Evolutionary conservation across 2,329 filamentous ascomycete species (phyloP).

Genomic region (Trichoderma semiorbis): DNA sequence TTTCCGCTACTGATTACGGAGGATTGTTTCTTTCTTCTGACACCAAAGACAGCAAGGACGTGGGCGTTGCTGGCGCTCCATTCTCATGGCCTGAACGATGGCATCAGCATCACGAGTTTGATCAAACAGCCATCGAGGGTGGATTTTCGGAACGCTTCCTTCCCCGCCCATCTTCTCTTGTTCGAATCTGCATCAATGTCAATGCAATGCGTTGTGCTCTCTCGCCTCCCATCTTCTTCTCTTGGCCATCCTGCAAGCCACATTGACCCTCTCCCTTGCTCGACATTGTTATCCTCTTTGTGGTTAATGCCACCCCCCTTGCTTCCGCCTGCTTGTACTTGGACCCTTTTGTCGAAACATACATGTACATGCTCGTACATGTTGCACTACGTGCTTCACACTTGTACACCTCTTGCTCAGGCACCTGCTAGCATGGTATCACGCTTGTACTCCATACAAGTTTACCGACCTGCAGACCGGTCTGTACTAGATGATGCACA

Average conservation of each 20-base stretch:
- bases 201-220: neutral
- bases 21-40: neutral
- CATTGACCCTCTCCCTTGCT: neutral
- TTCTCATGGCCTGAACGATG: neutral
- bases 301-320: neutral
- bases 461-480: neutral
- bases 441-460: neutral
- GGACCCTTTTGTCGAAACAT: constrained; percentile 4
- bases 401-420: neutral
- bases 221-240: neutral
- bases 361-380: neutral
- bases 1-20: neutral
- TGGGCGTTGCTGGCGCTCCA: neutral
- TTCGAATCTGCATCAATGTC: neutral
- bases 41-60: neutral
- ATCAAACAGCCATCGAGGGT: neutral
- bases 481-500: neutral
- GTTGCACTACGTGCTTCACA: neutral
- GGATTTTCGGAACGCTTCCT: neutral
- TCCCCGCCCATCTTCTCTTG: neutral
- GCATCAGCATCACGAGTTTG: neutral
- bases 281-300: neutral
- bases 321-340: neutral
- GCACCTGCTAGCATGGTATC: neutral
- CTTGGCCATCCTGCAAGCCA: constrained; percentile 4